Base-by-base conservation (phyloP, 371 early-diverging fungal genomes). In the Chytridium lagenaria region DNA sequence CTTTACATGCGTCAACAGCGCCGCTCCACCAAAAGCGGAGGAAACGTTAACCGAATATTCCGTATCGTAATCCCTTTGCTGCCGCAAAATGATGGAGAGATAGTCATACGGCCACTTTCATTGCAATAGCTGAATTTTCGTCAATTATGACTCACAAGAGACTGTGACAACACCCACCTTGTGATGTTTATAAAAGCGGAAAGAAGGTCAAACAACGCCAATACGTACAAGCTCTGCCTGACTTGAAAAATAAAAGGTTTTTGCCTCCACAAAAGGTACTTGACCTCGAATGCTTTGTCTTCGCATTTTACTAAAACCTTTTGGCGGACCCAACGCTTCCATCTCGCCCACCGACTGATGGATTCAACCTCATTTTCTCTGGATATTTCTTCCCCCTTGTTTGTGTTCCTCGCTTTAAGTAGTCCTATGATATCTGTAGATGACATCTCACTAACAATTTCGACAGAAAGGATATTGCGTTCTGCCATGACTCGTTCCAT, bases 81-180 rank as follows among this genome's bases (percentile, higher is more conserved):
- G 19, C 61, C 61, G 36, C 61, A 61, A 7, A 61, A 34, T 37
- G 61, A 61, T 15, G 61, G 61, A 15, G 61, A 61, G 36, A 61
- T 28, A 37, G 61, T 34, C 7, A 7, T 10, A 3, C 23, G 7
- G 30, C 37, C 37, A 7, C 34, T 30, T 12, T 12, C 19, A 26
- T 61, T 37, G 36, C 61, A 61, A 37, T 61, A 61, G 12, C 61
- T 61, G 10, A 10, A 31, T 2, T 2, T n/a, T n/a, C 22, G 26
- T 26, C 15, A 55, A 55, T 10, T 15, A 30, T 30, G 30, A 55
- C 61, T 37, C 36, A n/a, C n/a, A n/a, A n/a, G n/a, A n/a, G n/a
- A n/a, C n/a, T n/a, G n/a, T n/a, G n/a, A n/a, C n/a, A n/a, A n/a
- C n/a, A n/a, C n/a, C 5, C 5, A 61, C 61, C 19, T 61, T 7